Conservation (phyloP, 805 yeast species). For the Candida ficus region DNA sequence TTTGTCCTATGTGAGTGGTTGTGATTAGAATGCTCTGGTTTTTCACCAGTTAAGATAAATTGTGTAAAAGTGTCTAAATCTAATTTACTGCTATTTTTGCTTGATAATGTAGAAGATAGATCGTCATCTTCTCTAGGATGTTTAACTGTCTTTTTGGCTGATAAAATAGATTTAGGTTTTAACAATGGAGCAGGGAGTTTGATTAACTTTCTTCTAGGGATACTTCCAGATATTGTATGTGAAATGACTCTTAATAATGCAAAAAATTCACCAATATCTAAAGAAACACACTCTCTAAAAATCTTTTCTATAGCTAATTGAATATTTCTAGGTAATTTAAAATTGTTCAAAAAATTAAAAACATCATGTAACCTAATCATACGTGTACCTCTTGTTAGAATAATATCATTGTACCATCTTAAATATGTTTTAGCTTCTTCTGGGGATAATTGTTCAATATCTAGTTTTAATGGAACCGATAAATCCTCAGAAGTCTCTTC, state of each 20-base stretch:
- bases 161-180: conserved; percentile 71
- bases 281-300: conserved; percentile 47
- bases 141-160: conserved; percentile 53
- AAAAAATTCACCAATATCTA: conserved; percentile 88
- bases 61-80: conserved; percentile 86
- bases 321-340: conserved; percentile 50
- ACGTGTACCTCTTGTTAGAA: conserved; percentile 62
- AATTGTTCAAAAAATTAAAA: conserved; percentile 72
- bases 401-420: conserved; percentile 88
- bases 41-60: conserved; percentile 74
- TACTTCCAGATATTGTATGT: conserved; percentile 48
- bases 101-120: conserved; percentile 17
- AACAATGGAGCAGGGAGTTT: conserved; percentile 61
- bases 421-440: conserved; percentile 83
- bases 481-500: conserved; percentile 28
- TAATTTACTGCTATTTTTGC: conserved; percentile 33
- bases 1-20: conserved; percentile 25
- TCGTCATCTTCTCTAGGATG: conserved; percentile 36
- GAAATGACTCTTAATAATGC: conserved; percentile 78
- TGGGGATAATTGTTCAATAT: conserved; percentile 60
- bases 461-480: conserved; percentile 56
- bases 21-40: conserved; percentile 39
- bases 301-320: conserved; percentile 48
- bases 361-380: conserved; percentile 71
- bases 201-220: conserved; percentile 53